These are phyloP conservation scores for Paramyrothecium sp. DNA, from an alignment of 2,329 filamentous ascomycete species.

Conservation along the genomic window DNA sequence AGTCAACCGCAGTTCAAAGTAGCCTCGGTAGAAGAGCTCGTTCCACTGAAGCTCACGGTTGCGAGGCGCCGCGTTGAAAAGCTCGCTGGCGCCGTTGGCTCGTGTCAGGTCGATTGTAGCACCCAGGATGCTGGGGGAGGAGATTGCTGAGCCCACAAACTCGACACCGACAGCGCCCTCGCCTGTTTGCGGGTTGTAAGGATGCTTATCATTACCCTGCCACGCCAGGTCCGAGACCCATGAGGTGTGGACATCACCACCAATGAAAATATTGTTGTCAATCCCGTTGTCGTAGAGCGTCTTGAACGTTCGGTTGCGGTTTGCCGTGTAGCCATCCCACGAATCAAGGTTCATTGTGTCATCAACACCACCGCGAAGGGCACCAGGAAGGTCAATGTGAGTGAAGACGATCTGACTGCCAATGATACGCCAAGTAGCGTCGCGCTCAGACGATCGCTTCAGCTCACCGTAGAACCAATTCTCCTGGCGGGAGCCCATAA, in stretches of 20 bases:
- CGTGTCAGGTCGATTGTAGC: background rate
- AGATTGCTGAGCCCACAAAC: conserved; percentile 67
- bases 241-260: conserved; percentile 67
- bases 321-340: conserved; percentile 61
- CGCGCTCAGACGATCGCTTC: conserved; percentile 57
- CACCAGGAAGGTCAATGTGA: conserved; percentile 30
- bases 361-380: conserved; percentile 25
- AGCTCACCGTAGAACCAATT: conserved; percentile 69
- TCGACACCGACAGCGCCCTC: conserved; percentile 59
- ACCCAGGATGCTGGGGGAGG: conserved; percentile 43
- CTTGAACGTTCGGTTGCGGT: conserved; percentile 68
- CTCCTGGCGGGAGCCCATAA: conserved; percentile 74
- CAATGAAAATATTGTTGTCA: conserved; percentile 69
- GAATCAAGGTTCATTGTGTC: conserved; percentile 22
- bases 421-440: conserved; percentile 68
- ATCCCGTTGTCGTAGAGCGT: conserved; percentile 68
- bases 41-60: conserved; percentile 72
- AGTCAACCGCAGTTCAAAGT: conserved; percentile 63
- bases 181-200: conserved; percentile 53
- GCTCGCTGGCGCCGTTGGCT: conserved; percentile 1
- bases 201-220: conserved; percentile 44
- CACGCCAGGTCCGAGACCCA: conserved; percentile 61
- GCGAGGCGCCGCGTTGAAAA: conserved; percentile 20
- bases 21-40: conserved; percentile 72
- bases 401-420: conserved; percentile 72